Evolutionary conservation across 2,329 filamentous ascomycete species (phyloP), one percentile per base, ranked within the genome.

Genomic region (Bipolaris sorokiniana): DNA sequence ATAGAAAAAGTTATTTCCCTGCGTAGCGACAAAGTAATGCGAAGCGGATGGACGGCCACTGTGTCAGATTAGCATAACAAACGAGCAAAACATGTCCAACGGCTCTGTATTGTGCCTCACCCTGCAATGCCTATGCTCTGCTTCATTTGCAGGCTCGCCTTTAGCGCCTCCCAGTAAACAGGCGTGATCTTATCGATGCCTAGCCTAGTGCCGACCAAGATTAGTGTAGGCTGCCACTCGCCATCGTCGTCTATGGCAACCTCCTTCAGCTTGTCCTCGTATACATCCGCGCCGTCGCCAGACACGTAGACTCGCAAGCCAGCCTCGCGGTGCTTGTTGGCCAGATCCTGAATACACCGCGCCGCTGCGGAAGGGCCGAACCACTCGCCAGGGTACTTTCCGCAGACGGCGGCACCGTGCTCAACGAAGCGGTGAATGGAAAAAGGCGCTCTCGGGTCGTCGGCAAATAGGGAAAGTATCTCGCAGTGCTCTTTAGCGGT

Each of bases 301-400:
- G 92, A 96, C 2, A 93, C 88, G 70, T 98, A 98, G 9, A 98
- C 92, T 42, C 88, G 86, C 11, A 98, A 79, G 1, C 82, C 84
- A 4, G 84, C 81, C 47, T 86, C 81, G 51, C 81, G 76, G 63
- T 88, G 83, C 59, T 86, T 82, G 58, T 89, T 89, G 22, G 88
- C 87, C 36, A 99, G 81, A 18, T 91, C 90, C 75, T 95, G 89
- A 65, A 99, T 97, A 76, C 95, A 98, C 54, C 89, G 87, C 45
- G 95, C 93, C 9, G 95, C 96, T 6, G 95, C 95, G 16, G 92
- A 97, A n/a, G 95, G 95, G 0, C 95, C 95, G 78, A 99, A 99
- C 95, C 95, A 99, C 78, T 98, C 92, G 36, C 95, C 95, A 0
- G 95, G 95, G 70, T 96, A 91, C 77, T 97, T 98, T 3, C 92